Evolutionary conservation across 1,139 yeast genomes (phyloP), one percentile per base, ranked within the genome.

Genomic region (Dujonia santamariae): DNA sequence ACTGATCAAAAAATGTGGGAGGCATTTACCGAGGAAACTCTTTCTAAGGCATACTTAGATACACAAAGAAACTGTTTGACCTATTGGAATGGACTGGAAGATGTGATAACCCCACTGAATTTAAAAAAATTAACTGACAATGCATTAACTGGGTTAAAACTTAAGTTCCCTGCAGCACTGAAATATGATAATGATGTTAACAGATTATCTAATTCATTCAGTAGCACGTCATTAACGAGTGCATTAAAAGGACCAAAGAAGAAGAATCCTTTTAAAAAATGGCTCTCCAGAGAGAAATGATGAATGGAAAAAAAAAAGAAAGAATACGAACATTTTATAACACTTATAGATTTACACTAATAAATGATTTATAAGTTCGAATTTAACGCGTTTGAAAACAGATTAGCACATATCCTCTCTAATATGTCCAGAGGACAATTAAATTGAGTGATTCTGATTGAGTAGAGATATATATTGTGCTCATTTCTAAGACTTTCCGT

Each of bases 251-350:
- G 36, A 31, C 28, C 56, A 2, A 41, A 42, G 23, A 41, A 54
- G 31, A 62, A 59, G 46, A 63, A 61, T 39, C 66, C 66, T 15
- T 61, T 64, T 42, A 63, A 56, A 43, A 61, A 60, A 44, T 63
- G 69, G 69, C 54, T 63, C 32, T 49, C 58, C 33, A 31, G 29
- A 21, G 35, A 34, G 3, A 21, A 24, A 22, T 3, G 38, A 18
- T 14, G 11, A 7, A 19, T 19, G 7, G 11, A 19, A 11, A 19
- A 19, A 19, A 19, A 28, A 23, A n/a, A 35, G 31, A 25, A 21
- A 18, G 21, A n/a, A n/a, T n/a, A n/a, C n/a, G n/a, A n/a, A n/a
- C n/a, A n/a, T n/a, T n/a, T n/a, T n/a, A n/a, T n/a, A n/a, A n/a
- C n/a, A n/a, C n/a, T 11, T 22, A 22, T 22, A 22, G 25, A 22